Evolutionary conservation across 192 early-diverging fungal genomes (phyloP).

Genomic region (Backusella sp.): DNA sequence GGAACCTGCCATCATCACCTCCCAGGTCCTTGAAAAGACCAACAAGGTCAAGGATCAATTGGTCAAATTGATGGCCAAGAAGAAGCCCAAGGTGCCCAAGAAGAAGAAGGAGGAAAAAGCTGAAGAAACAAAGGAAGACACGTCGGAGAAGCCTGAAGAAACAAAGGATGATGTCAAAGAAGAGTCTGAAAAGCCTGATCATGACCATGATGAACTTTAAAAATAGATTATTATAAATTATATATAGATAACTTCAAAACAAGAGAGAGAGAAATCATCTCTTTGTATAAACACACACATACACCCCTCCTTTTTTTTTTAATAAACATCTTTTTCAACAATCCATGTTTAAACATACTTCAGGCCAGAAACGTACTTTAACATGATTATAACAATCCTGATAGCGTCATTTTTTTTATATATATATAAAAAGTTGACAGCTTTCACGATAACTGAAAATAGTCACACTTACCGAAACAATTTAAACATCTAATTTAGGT

Average conservation of each 20-base stretch:
- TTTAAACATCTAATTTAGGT: too few relatives aligned
- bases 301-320: too few relatives aligned
- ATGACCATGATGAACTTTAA: not conserved
- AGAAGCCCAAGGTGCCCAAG: conserved; percentile 46
- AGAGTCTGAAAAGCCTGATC: not conserved
- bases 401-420: too few relatives aligned
- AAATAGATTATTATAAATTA: not conserved
- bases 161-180: not conserved
- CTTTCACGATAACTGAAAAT: too few relatives aligned
- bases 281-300: too few relatives aligned
- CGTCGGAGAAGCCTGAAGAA: conserved; percentile 1
- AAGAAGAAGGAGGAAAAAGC: conserved; percentile 25
- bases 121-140: conserved; percentile 16
- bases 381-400: too few relatives aligned
- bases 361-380: too few relatives aligned
- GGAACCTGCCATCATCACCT: conserved; percentile 63
- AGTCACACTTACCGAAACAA: too few relatives aligned
- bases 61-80: conserved; percentile 56
- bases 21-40: conserved; percentile 52
- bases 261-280: not conserved
- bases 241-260: not conserved
- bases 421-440: too few relatives aligned
- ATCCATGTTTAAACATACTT: too few relatives aligned
- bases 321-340: too few relatives aligned
- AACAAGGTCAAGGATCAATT: conserved; percentile 51